Evolutionary conservation across 2,329 filamentous ascomycete species (phyloP).

Genomic region (Claviceps spartinae): DNA sequence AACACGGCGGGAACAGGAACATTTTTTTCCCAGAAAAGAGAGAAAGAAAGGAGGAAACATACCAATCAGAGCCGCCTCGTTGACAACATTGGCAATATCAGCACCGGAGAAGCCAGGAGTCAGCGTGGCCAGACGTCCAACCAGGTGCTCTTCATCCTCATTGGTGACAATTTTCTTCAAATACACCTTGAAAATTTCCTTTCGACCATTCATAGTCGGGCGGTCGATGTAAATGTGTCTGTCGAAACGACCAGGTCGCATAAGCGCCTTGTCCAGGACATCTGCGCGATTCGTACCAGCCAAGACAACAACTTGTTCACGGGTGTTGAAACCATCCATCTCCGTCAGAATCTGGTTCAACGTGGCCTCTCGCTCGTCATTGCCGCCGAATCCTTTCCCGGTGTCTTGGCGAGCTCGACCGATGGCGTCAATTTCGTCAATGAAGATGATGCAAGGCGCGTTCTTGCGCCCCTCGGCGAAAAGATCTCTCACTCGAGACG

Average conservation of each 20-base stretch:
- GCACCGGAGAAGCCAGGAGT: constrained; percentile 96
- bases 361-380: constrained; percentile 92
- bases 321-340: constrained; percentile 98
- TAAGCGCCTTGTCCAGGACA: constrained; percentile 85
- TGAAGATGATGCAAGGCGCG: constrained; percentile 97
- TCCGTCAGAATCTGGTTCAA: constrained; percentile 97
- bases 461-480: constrained; percentile 93
- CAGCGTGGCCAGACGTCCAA: constrained; percentile 77
- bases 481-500: constrained; percentile 85
- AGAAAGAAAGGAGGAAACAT: constrained; percentile 22
- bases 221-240: constrained; percentile 90
- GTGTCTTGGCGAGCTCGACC: constrained; percentile 78
- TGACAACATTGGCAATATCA: constrained; percentile 96
- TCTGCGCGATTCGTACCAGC: constrained; percentile 95
- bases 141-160: constrained; percentile 77
- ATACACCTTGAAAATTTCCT: constrained; percentile 93
- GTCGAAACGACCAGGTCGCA: constrained; percentile 94
- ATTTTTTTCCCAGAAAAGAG: too few species aligned
- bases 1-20: too few species aligned
- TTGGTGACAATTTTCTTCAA: constrained; percentile 87
- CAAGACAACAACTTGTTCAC: constrained; percentile 89
- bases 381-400: constrained; percentile 61
- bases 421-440: constrained; percentile 97
- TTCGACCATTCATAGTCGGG: constrained; percentile 91
- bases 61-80: constrained; percentile 95